phyloP scores from a whole-genome alignment of 176 grass and related monocot species.

The Secale cereale region DNA sequence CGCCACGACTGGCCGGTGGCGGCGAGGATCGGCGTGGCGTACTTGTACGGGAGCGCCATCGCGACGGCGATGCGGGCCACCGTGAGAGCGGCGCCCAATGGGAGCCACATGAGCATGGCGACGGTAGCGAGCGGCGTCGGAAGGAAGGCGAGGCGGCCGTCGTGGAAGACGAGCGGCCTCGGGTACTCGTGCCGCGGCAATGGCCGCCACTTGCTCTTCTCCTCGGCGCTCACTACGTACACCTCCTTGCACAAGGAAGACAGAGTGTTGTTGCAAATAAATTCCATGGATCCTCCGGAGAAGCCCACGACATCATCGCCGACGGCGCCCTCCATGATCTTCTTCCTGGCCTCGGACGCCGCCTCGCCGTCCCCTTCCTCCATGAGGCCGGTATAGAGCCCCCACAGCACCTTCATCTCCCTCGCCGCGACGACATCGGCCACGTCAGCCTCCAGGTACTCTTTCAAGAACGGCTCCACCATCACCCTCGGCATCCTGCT shows the following conservation, averaged over 20 bases:
- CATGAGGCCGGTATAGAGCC: conserved; percentile 67
- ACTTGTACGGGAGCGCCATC: conserved; percentile 41
- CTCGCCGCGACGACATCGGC: conserved; percentile 18
- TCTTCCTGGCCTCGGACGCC: conserved; percentile 2
- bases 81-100: conserved; percentile 30
- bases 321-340: background rate
- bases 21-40: conserved; percentile 36
- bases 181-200: conserved; percentile 33
- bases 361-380: background rate
- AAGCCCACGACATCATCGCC: conserved; percentile 35
- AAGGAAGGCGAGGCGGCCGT: conserved; percentile 58
- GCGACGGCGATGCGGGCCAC: conserved; percentile 10
- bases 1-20: conserved; percentile 49
- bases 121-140: conserved; percentile 46
- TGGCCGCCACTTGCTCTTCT: conserved; percentile 53
- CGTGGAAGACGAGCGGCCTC: conserved; percentile 61
- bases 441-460: conserved; percentile 35
- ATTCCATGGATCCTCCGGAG: conserved; percentile 8
- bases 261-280: background rate
- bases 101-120: conserved; percentile 66
- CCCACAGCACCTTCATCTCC: conserved; percentile 46
- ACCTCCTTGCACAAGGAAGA: conserved; percentile 63
- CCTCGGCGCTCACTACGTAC: conserved; percentile 37
- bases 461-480: conserved; percentile 42
- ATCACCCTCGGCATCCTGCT: conserved; percentile 42